A percentile compares a stretch with the other conserved stretches of the same genome.
Conservation (phyloP, 352 stramenopile genomes). For the Phytophthora ohioensis region DNA sequence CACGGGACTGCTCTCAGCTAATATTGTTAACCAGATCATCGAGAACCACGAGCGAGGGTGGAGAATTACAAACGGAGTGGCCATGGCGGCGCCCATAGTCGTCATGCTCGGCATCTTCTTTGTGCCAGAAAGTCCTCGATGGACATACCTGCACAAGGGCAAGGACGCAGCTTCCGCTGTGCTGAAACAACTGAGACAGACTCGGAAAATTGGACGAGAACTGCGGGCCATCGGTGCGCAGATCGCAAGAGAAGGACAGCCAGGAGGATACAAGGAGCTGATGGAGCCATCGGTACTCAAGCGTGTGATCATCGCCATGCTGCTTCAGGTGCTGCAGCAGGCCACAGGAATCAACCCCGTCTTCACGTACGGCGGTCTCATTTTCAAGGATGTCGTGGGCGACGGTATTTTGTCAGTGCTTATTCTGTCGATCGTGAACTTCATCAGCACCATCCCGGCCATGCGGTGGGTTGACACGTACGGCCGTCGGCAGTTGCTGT, state of each 20-base stretch:
- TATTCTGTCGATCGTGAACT: conserved; percentile 61
- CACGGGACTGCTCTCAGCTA: conserved; percentile 54
- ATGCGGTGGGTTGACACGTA: conserved; percentile 60
- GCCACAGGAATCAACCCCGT: conserved; percentile 59
- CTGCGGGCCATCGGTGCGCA: conserved; percentile 58
- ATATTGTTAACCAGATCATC: conserved; percentile 55
- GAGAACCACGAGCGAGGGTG: conserved; percentile 46
- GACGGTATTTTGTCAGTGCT: conserved; percentile 54
- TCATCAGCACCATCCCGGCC: conserved; percentile 54
- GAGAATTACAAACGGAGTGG: conserved; percentile 56
- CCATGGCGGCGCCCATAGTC: conserved; percentile 51
- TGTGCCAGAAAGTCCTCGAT: conserved; percentile 49
- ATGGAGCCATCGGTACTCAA: conserved; percentile 53
- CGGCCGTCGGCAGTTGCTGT: conserved; percentile 49
- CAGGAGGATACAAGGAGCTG: conserved; percentile 47
- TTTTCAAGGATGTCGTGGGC: conserved; percentile 58
- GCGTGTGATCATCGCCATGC: conserved; percentile 53
- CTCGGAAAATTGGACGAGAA: conserved; percentile 46
- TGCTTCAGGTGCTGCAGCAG: conserved; percentile 61
- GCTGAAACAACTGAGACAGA: conserved; percentile 55
- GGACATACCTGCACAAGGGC: conserved; percentile 52
- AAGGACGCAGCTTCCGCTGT: conserved; percentile 50
- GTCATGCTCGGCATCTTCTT: conserved; percentile 65
- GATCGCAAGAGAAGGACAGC: conserved; percentile 47
- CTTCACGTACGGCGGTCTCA: conserved; percentile 57